Conservation (phyloP, 352 stramenopile genomes). For the Globisporangium splendens region DNA sequence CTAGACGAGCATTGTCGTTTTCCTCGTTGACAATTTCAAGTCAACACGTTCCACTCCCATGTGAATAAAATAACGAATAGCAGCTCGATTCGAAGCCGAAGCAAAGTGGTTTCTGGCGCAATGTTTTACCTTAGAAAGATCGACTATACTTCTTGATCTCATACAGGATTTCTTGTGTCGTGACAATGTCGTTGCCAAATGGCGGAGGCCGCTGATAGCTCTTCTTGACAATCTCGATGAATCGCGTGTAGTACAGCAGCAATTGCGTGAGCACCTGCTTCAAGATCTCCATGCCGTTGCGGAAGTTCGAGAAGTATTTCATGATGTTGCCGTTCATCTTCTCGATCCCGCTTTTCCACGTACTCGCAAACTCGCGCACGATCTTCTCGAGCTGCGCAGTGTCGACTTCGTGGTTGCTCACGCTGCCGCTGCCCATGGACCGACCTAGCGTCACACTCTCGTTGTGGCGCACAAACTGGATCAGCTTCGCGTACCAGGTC, state of each 20-base stretch:
- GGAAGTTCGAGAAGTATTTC: slow-evolving; percentile 97
- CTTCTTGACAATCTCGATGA: slow-evolving; percentile 96
- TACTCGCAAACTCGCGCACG: slow-evolving; percentile 93
- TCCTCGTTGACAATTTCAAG: too few species aligned
- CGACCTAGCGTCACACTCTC: slow-evolving; percentile 75
- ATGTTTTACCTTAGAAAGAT: slow-evolving; percentile 64
- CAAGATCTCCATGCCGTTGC: slow-evolving; percentile 98
- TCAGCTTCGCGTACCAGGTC: slow-evolving; percentile 94
- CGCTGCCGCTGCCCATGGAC: slow-evolving; percentile 1
- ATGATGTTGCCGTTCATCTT: slow-evolving; percentile 98
- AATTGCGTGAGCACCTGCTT: slow-evolving; percentile 98
- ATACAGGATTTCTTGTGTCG: slow-evolving; percentile 94
- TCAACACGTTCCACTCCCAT: too few species aligned
- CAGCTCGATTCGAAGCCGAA: too few species aligned
- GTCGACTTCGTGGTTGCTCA: slow-evolving; percentile 63
- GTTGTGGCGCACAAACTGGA: slow-evolving; percentile 96
- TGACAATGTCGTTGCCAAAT: slow-evolving; percentile 94
- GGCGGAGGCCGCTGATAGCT: slow-evolving; percentile 72
- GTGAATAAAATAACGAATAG: too few species aligned
- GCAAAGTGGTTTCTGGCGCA: too few species aligned
- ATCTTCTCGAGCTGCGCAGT: slow-evolving; percentile 91
- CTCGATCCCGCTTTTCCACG: slow-evolving; percentile 96
- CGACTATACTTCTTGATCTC: slow-evolving; percentile 98
- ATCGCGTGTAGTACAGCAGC: slow-evolving; percentile 98
- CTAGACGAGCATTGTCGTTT: not conserved